Conservation (phyloP, 2,329 filamentous ascomycete genomes). For the Fusarium equiseti region DNA sequence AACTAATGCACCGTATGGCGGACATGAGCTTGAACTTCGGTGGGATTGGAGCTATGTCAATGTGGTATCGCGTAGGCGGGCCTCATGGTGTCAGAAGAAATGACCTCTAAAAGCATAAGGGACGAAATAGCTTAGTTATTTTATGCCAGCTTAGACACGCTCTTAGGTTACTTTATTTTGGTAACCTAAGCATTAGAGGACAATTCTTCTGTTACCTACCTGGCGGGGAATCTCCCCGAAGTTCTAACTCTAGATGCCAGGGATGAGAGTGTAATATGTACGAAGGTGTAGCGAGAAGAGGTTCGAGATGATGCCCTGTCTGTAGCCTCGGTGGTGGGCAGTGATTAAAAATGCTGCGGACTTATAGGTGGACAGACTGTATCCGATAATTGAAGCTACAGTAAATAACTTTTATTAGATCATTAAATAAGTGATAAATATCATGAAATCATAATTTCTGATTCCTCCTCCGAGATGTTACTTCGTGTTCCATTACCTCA, state of each 20-base stretch:
- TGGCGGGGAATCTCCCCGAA: too few relatives aligned
- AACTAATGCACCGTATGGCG: too few relatives aligned
- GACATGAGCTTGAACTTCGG: not conserved
- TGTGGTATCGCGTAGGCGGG: too few relatives aligned
- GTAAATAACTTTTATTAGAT: not conserved
- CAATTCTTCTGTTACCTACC: too few relatives aligned
- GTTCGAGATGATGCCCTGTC: fast-evolving
- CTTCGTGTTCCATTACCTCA: not conserved
- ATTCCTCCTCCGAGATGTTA: not conserved
- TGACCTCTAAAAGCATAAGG: too few relatives aligned
- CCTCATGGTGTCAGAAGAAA: too few relatives aligned
- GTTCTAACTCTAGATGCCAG: too few relatives aligned
- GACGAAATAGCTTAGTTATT: too few relatives aligned
- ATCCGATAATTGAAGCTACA: not conserved
- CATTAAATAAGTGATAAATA: not conserved
- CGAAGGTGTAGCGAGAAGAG: not conserved
- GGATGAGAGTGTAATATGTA: too few relatives aligned
- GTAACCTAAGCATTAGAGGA: too few relatives aligned
- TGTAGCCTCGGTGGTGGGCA: not conserved
- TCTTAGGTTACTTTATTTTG: too few relatives aligned
- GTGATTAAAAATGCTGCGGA: fast-evolving
- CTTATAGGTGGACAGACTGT: fast-evolving
- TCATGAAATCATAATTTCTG: not conserved
- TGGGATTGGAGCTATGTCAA: not conserved
- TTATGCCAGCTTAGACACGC: too few relatives aligned